These are phyloP conservation scores for Alternaria triticimaculans DNA, from an alignment of 2,329 filamentous ascomycete genomes.

Conservation along the genomic window DNA sequence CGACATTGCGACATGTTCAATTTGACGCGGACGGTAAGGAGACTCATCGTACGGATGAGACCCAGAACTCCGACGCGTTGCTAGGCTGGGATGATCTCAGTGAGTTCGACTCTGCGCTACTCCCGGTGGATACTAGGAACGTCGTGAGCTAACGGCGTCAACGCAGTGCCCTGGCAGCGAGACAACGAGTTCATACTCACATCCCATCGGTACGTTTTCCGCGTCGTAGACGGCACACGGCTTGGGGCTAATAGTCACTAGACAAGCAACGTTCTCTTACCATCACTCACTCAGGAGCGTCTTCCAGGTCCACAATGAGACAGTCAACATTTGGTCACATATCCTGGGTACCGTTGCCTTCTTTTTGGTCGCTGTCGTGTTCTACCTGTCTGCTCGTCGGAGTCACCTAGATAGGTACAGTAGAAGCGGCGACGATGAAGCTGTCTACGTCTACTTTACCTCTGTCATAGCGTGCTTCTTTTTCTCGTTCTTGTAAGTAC, in stretches of 20 bases:
- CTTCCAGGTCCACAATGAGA: slow-evolving; percentile 8
- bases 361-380: background rate
- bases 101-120: background rate
- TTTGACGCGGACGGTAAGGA: background rate
- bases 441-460: slow-evolving; percentile 6
- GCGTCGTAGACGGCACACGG: background rate
- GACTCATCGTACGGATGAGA: background rate
- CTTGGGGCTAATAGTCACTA: background rate
- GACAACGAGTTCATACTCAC: slow-evolving; percentile 14
- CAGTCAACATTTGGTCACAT: slow-evolving; percentile 14
- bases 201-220: background rate
- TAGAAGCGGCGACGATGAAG: background rate
- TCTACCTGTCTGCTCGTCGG: background rate
- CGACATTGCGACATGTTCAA: background rate
- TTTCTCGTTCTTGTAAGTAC: slow-evolving; percentile 42
- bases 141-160: background rate
- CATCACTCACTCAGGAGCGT: background rate
- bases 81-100: slow-evolving; percentile 9
- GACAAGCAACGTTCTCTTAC: slow-evolving; percentile 4
- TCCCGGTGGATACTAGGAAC: background rate
- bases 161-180: slow-evolving; percentile 8
- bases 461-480: slow-evolving; percentile 12
- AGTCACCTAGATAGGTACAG: background rate
- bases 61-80: background rate
- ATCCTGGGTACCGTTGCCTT: background rate